Conservation (phyloP, 164 flowering plant genomes). For the Warburgia ugandensis region DNA sequence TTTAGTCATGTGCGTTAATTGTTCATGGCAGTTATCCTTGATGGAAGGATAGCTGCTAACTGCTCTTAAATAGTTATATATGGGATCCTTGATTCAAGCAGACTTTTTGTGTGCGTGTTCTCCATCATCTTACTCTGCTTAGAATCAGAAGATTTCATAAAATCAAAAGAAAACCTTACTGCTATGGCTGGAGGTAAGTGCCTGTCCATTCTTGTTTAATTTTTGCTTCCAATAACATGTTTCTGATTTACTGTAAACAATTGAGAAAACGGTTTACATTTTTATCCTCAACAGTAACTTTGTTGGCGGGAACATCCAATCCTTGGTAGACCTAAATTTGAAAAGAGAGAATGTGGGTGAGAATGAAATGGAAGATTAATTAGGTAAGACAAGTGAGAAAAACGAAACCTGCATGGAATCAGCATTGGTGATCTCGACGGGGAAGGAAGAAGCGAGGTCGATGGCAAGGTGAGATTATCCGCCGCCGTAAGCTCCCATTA, state of each 20-base stretch:
- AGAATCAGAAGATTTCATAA: no score
- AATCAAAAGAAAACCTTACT: no score
- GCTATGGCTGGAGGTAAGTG: no score
- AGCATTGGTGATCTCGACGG: constrained; percentile 82
- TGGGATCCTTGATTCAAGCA: no score
- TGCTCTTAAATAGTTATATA: no score
- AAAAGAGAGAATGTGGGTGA: neutral
- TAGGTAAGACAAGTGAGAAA: neutral
- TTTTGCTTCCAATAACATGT: constrained; percentile 80
- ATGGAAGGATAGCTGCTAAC: no score
- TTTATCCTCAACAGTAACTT: constrained; percentile 60
- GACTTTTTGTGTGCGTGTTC: no score
- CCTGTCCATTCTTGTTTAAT: no score
- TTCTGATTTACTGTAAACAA: constrained; percentile 63
- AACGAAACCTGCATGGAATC: constrained; percentile 81
- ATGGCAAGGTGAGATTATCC: constrained; percentile 83
- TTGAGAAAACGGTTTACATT: no score
- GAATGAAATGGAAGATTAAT: neutral
- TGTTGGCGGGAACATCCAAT: constrained; percentile 87
- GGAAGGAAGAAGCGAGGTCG: constrained; percentile 74
- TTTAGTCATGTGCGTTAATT: no score
- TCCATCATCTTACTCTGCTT: no score
- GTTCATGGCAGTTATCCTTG: no score
- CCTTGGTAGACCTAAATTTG: constrained; percentile 55
- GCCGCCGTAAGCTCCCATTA: constrained; percentile 89